A percentile compares a stretch with the other conserved stretches of the same genome.
Conservation (phyloP, 176 grass and related monocot species). For the Calamus simplicifolius region DNA sequence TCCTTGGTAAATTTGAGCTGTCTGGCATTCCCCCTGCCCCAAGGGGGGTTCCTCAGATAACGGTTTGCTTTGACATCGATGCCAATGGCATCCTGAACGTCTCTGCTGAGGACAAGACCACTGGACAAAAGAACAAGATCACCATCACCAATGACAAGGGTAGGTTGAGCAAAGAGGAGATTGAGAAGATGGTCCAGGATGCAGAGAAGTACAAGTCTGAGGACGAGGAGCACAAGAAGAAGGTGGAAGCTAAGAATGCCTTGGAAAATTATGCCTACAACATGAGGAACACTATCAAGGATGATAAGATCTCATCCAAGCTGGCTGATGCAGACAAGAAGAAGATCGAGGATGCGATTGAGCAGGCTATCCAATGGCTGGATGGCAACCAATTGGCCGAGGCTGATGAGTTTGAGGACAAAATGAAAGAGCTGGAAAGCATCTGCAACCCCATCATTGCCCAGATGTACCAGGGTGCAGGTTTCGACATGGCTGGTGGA, state of each 20-base stretch:
- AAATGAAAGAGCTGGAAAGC: too few relatives aligned
- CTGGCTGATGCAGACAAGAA: constrained; percentile 45
- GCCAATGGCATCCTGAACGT: constrained; percentile 58
- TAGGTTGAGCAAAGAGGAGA: constrained; percentile 68
- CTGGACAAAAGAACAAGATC: constrained; percentile 84
- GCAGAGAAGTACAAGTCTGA: constrained; percentile 67
- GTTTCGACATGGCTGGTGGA: constrained; percentile 35
- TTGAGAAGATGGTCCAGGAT: constrained; percentile 74
- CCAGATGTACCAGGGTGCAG: not conserved
- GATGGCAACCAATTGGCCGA: constrained; percentile 46
- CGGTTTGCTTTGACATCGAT: constrained; percentile 62
- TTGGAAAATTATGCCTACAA: constrained; percentile 74
- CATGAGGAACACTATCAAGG: constrained; percentile 79
- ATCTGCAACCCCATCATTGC: too few relatives aligned
- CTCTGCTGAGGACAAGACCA: constrained; percentile 64
- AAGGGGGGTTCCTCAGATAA: constrained; percentile 64
- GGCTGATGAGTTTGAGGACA: constrained; percentile 3
- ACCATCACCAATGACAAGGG: constrained; percentile 81
- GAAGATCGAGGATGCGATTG: constrained; percentile 67
- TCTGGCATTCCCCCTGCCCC: constrained; percentile 56
- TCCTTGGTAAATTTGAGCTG: constrained; percentile 64
- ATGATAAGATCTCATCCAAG: constrained; percentile 60
- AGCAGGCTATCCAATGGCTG: constrained; percentile 56
- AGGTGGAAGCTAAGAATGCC: constrained; percentile 56
- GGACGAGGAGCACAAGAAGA: constrained; percentile 73